phyloP scores from a whole-genome alignment of 78 protist genomes.

The Dictyostelium capitatum region DNA sequence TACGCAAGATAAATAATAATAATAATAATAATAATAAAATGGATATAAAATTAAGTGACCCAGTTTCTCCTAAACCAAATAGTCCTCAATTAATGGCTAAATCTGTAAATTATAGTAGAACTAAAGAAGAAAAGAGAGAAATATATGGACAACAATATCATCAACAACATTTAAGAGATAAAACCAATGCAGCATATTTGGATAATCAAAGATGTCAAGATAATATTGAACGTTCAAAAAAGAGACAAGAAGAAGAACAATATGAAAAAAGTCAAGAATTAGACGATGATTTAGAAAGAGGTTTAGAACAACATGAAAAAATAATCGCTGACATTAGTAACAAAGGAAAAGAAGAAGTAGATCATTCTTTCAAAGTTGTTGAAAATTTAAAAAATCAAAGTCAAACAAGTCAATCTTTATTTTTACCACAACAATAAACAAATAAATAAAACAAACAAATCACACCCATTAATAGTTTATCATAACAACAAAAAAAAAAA shows the following conservation, averaged over 20 bases:
- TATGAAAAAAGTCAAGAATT: neutral
- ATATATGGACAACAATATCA: neutral
- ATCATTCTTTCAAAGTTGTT: neutral
- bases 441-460: no score
- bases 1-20: neutral
- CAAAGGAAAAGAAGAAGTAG: slow-evolving; percentile 21
- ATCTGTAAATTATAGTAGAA: slow-evolving; percentile 2
- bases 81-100: neutral
- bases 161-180: neutral
- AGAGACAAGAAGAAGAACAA: neutral
- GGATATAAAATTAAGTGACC: neutral
- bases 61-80: neutral
- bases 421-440: neutral
- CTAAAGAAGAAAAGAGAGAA: neutral
- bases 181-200: neutral
- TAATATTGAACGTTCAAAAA: neutral
- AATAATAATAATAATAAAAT: neutral
- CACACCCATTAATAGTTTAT: no score
- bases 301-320: neutral
- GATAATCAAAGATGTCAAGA: neutral
- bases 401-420: neutral
- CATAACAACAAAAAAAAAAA: no score
- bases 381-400: neutral
- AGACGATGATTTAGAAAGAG: neutral
- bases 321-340: neutral